Conservation (phyloP, 1,139 yeast genomes). For the Yamadazyma trypodendri region DNA sequence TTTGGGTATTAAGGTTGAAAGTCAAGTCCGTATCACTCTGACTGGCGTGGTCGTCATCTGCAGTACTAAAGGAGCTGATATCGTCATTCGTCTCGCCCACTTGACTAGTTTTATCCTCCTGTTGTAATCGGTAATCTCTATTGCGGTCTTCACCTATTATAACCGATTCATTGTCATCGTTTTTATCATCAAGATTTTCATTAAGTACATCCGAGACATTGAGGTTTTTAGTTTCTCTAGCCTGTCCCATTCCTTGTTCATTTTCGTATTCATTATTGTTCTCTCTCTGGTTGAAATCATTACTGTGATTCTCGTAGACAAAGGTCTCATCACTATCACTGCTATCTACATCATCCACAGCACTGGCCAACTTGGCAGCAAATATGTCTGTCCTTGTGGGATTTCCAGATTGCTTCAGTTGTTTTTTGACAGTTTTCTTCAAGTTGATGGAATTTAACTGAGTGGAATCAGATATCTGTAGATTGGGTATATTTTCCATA, state of each 20-base stretch:
- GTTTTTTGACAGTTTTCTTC: constrained; percentile 19
- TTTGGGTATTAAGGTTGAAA: constrained; percentile 1
- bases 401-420: constrained; percentile 30
- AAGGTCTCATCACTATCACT: constrained; percentile 92
- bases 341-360: constrained; percentile 85
- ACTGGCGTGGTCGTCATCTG: not conserved
- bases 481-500: constrained; percentile 14
- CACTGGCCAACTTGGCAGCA: constrained; percentile 92
- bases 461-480: constrained; percentile 11
- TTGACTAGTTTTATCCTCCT: too few species aligned
- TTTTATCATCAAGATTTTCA: not conserved
- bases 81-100: too few species aligned
- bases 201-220: too few species aligned
- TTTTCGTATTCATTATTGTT: constrained; percentile 1
- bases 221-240: too few species aligned
- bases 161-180: not conserved
- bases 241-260: not conserved
- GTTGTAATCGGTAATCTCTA: too few species aligned
- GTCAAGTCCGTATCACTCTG: constrained; percentile 1
- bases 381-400: constrained; percentile 82
- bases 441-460: constrained; percentile 4
- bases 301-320: constrained; percentile 67
- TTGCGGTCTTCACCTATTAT: not conserved
- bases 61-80: not conserved
- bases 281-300: constrained; percentile 6